Evolutionary conservation across 768 basidiomycete genomes (phyloP), one percentile per base, ranked within the genome.

Genomic region (Mycena rebaudengoi): DNA sequence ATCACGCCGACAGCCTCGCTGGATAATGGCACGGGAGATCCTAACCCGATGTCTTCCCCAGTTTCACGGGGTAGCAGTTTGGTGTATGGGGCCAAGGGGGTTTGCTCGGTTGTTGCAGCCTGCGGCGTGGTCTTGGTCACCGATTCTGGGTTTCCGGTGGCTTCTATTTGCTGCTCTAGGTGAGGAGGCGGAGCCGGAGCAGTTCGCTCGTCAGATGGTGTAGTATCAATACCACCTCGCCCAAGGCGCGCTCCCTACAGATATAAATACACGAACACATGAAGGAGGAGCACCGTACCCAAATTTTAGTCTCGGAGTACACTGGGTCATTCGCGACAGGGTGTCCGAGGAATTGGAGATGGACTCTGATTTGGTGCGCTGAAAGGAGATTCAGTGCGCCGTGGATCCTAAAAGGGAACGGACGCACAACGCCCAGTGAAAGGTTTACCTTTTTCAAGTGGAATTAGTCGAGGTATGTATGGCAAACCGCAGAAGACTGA

Each of bases 321-420:
- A 99, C 85, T 2, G 96, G 94, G 69, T 99, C 98, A 73, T 99
- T 99, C 12, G 94, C 93, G 65, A 99, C 95, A 0, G 98, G 91
- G 72, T 93, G 81, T 1, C 97, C 98, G 59, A 99, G 86, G 76
- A 86, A 98, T 76, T 99, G 98, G 3, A 99, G 85, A 73, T 99
- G 98, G 4, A 99, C 97, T 50, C 98, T 87, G 60, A 99, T 93
- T 76, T 99, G 98, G 78, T 99, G 98, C 0, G 98, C 96, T 98
- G 50, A 20, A 67, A 41, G 60, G 14, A 40, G 66, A 60, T 58
- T 68, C 40, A 59, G 54, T 62, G 39, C 33, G 53, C 23, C 51
- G 48, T 57, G 48, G 30, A 45, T 49, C 25, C 20, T 43, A 59
- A 16, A 37, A 50, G 32, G 54, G 52, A 70, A 51, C 25, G 62